Base-by-base conservation (phyloP, 305 asterid species). In the Fraxinus dipetala region DNA sequence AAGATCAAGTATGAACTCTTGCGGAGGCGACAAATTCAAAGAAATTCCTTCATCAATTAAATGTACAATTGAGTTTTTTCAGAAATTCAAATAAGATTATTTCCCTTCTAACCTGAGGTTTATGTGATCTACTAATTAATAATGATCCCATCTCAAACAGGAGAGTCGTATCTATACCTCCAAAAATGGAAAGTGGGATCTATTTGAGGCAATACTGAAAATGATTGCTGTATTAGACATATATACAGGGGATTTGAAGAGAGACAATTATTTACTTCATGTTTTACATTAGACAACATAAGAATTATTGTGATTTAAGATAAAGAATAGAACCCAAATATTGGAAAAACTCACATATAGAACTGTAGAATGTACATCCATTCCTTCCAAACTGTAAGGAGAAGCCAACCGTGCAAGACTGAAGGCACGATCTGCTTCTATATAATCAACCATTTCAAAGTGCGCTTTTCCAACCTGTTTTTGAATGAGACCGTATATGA, bases 361-460 rank as follows among this genome's bases (percentile, higher is more conserved):
- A 56, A 96, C 97, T 43, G 98, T 93, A 45, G 98, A 96, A 84
- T 94, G 91, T 83, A 94, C 81, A 79, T 96, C 98, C 98, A 93
- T 93, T 83, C 99, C 98, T 81, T 96, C 98, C 89, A 93, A 87
- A 87, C 91, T 91, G 86, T 92, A 91, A 78, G 98, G 97, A 80
- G 91, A 90, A 76, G 93, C 94, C 83, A 85, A 85, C 84, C 98
- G 97, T 67, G 99, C 98, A 85, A 85, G 93, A 85, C 88, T 90
- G 89, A 96, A 96, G 81, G 98, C 93, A 81, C 91, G 96, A 78
- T 92, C 98, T 81, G 99, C 98, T 92, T 96, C 98, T 83, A 89
- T 90, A 87, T 96, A 92, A 90, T 94, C 97, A 87, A 96, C 98
- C 96, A 86, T 85, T 92, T 94, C 99, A 83, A 94, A 93, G 84